Evolutionary conservation across 1,139 yeast species (phyloP), one percentile per base, ranked within the genome.

Genomic region (Taphrina betulina): DNA sequence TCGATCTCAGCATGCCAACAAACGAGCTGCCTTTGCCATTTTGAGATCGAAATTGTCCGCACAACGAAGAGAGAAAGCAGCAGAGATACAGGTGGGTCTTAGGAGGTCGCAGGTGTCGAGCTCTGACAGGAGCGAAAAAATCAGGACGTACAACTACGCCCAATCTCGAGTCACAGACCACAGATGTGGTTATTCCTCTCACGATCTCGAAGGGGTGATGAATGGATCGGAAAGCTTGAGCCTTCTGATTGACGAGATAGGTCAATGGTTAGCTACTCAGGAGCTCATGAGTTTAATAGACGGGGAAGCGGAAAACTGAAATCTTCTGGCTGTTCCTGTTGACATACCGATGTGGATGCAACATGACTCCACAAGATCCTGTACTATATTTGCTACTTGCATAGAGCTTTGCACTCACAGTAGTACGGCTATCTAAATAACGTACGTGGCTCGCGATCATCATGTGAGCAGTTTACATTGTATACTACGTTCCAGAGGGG

Each of bases 131-230:
- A 83, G 95, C 1, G 98, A 94, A 67, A 92, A 92, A 71, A 85
- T 92, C 60, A 74, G 98, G 62, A 94, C 98, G 0, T 92, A 92
- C 68, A 92, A 92, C 66, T 90, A 78, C 64, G 90, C 95, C 3
- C 97, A 92, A 66, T 89, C 89, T 67, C 75, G 98, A 64, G 80
- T 92, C 55, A 90, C 97, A 0, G 99, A 92, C 66, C 98, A 92
- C 67, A 75, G 98, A 54, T 88, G 96, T 67, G 88, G 90, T 2
- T 81, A 70, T 64, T 81, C 90, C 0, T 66, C 85, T 24, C 85
- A 87, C 65, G 95, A 89, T 65, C 71, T 92, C n/a, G 82, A 78
- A 2, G 94, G 89, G 1, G 81, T 90, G 59, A 76, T 90, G 82
- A 75, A 75, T 5, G 97, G 97, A 1, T 29, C 38, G 5, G 75